Evolutionary conservation across 352 stramenopile species (phyloP), one percentile per base, ranked within the genome.

Genomic region (Phytophthora cactorum): DNA sequence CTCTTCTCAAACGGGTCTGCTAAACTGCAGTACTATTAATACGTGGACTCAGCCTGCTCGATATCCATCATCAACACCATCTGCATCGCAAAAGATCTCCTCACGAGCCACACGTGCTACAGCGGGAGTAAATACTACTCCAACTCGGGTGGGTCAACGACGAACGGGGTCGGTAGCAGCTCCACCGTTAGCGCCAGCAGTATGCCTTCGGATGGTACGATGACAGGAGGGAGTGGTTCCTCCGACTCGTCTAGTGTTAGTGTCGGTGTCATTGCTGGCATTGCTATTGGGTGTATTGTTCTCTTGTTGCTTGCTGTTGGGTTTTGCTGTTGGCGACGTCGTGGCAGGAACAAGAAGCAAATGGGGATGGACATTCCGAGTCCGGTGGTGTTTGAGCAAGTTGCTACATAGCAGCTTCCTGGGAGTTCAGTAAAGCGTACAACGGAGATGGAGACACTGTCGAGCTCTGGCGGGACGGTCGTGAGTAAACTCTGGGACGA

Each of bases 401-500:
- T 55, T 2, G 22, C 55, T 3, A 44, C 41, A 17, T 53, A 51
- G 1, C 14, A 63, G 17, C 25, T 28, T 14, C 59, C 49, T 12
- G 3, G 11, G 1, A 67, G 43, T 43, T 59, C 57, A 34, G 34
- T 22, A 6, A 68, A 60, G 27, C 17, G 36, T 6, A 68, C 47
- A 22, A 22, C 17, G 17, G 17, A 22, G 4, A 71, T 51, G 14
- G 38, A 51, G 11, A 64, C 55, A 12, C 53, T 74, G 9, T 36
- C 15, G 3, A 74, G 66, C 44, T 63, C 60, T 4, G 66, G 70
- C 15, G 60, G 66, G 0, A 22, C 15, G 0, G 15, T 41, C 7
- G 15, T 9, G 0, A 72, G 52, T 38, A 63, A 70, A 39, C 54
- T 70, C 17, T 79, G 70, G 61, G 72, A 80, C 17, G 69, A 84